Evolutionary conservation across 1,284 basidiomycete species (phyloP).

Genomic region (Marasmius sp.): DNA sequence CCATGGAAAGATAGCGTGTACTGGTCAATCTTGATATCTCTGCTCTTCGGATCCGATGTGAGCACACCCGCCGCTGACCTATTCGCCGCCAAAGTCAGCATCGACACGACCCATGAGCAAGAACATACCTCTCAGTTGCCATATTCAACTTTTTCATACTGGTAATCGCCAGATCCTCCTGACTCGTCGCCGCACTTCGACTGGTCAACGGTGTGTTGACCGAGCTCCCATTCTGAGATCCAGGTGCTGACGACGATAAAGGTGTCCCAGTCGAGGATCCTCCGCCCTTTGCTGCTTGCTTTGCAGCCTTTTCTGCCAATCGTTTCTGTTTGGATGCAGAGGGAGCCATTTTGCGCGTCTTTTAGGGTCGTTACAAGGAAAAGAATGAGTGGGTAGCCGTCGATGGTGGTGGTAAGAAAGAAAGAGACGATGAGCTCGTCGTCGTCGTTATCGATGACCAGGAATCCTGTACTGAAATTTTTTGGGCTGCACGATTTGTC

Average conservation of each 20-base stretch:
- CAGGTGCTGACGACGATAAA: slow-evolving; percentile 57
- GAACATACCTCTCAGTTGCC: slow-evolving; percentile 78
- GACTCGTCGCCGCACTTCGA: slow-evolving; percentile 70
- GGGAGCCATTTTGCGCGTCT: slow-evolving; percentile 55
- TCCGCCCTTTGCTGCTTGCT: slow-evolving; percentile 63
- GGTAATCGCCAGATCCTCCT: slow-evolving; percentile 58
- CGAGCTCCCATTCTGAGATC: slow-evolving; percentile 48
- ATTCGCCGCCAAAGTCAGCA: slow-evolving; percentile 50
- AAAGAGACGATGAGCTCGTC: background rate
- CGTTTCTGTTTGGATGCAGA: slow-evolving; percentile 85
- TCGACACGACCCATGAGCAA: slow-evolving; percentile 7
- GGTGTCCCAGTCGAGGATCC: slow-evolving; percentile 31
- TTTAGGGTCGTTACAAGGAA: background rate
- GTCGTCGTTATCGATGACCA: background rate
- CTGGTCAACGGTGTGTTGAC: slow-evolving; percentile 80
- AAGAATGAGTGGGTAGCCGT: background rate
- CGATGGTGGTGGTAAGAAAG: background rate
- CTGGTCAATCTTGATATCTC: slow-evolving; percentile 97
- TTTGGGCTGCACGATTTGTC: background rate
- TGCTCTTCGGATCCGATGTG: slow-evolving; percentile 87
- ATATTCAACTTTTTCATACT: slow-evolving; percentile 87
- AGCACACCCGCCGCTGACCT: slow-evolving; percentile 78
- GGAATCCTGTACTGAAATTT: background rate
- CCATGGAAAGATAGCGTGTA: slow-evolving; percentile 98
- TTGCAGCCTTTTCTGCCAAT: slow-evolving; percentile 88